phyloP scores from a whole-genome alignment of 495 filamentous ascomycete species.

The Clavariopsis aquatica region DNA sequence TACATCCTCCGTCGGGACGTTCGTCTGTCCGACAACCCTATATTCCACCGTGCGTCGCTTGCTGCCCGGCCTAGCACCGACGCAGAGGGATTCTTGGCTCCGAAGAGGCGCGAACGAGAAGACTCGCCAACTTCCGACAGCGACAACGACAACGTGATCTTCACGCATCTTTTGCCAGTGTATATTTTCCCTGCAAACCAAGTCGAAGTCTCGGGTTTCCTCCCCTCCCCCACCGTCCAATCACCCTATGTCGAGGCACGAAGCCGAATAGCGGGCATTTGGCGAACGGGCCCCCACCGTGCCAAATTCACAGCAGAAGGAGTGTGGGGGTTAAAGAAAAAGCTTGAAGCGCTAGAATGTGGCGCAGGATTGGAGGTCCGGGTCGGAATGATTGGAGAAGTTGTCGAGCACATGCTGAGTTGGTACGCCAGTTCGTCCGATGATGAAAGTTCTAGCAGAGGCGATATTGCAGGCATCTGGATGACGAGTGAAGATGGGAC shows the following conservation, averaged over 20 bases:
- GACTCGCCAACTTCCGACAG: conserved; percentile 8
- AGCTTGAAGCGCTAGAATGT: conserved; percentile 56
- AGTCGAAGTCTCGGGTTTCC: conserved; percentile 69
- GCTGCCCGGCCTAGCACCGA: background rate
- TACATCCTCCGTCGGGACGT: conserved; percentile 68
- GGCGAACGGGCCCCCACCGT: conserved; percentile 68
- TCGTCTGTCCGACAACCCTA: conserved; percentile 67
- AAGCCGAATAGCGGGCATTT: conserved; percentile 59
- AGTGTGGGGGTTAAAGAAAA: conserved; percentile 65
- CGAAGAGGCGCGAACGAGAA: conserved; percentile 1
- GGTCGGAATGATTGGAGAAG: conserved; percentile 59
- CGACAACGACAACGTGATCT: background rate
- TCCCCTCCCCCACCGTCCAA: conserved; percentile 42
- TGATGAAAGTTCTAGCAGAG: conserved; percentile 5
- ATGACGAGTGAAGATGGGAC: conserved; percentile 65
- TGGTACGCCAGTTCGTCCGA: conserved; percentile 33
- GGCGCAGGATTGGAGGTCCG: conserved; percentile 57
- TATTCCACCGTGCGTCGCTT: conserved; percentile 50
- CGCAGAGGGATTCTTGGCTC: background rate
- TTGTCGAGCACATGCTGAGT: conserved; percentile 54
- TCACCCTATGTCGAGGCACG: conserved; percentile 61
- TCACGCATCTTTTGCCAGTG: conserved; percentile 67
- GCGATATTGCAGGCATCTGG: conserved; percentile 64
- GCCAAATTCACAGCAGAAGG: conserved; percentile 67
- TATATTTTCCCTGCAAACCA: conserved; percentile 66